Evolutionary conservation across 352 stramenopile genomes (phyloP), one percentile per base, ranked within the genome.

Genomic region (Pythium chondricola): DNA sequence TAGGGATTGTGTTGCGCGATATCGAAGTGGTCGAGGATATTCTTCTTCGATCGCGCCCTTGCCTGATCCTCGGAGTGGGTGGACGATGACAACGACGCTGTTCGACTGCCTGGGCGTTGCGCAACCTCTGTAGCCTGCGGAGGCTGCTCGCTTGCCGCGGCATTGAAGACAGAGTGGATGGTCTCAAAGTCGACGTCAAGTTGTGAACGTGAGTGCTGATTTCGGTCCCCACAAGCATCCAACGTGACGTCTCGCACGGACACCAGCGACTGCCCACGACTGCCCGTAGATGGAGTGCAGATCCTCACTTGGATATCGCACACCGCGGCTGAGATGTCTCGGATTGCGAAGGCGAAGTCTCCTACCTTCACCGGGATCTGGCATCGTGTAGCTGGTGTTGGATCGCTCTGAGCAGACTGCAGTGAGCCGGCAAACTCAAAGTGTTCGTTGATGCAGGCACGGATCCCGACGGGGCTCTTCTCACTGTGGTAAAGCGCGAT

Each of bases 1-100:
- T 80, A 90, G n/a, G 78, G 78, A 56, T 90, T 88, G 42, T 85
- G 62, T 27, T 88, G 67, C 20, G 58, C 51, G 52, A 90, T 90
- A 7, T 68, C 55, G 21, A 90, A 90, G 50, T 80, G 74, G 13
- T 90, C 76, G 20, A 90, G 48, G 21, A 90, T 89, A 17, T 43
- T 85, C 48, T 83, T 83, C 41, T 81, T 85, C 24, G 39, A 40
- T 17, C 13, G 17, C 17, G 46, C 53, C 24, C 14, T 44, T 18
- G 24, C 13, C 13, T 20, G 9, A 24, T 33, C 29, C 3, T 2
- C 18, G 35, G 10, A 29, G 22, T 43, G 38, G 25, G 16, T 30
- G 10, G 42, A 22, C 6, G 42, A 27, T 16, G 38, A 21, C 17
- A 29, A 48, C 11, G 42, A 48, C 17, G 42, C 6, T 0, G 56